Conservation (phyloP, 345 rosid species). For the Eucalyptus marginata region DNA sequence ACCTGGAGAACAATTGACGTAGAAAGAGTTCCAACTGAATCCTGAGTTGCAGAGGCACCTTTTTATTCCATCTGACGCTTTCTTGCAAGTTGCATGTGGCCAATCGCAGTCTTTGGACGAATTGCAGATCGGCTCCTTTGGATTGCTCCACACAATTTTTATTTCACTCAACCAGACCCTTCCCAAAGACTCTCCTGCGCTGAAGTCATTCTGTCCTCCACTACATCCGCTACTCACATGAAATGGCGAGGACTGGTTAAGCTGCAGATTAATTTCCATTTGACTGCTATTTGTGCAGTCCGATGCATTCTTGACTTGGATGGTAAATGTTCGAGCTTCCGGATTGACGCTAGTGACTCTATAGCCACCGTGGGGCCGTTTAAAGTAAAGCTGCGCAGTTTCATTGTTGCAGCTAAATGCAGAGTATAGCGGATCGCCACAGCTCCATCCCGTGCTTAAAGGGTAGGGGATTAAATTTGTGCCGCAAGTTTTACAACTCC, state of each 20-base stretch:
- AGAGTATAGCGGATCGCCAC: conserved; percentile 11
- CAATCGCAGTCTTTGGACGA: too few relatives aligned
- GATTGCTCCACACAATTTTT: neutral
- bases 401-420: neutral
- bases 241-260: neutral
- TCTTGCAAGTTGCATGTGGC: too few relatives aligned
- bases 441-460: neutral
- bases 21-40: too few relatives aligned
- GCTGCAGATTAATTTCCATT: neutral
- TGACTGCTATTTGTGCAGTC: too few relatives aligned
- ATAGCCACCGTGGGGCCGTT: neutral
- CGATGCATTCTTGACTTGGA: neutral
- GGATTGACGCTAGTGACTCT: neutral
- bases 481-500: conserved; percentile 7
- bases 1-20: too few relatives aligned
- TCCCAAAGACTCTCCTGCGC: too few relatives aligned
- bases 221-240: neutral
- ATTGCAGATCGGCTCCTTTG: neutral
- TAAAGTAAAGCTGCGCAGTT: neutral
- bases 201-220: neutral
- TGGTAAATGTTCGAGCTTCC: neutral
- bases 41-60: too few relatives aligned
- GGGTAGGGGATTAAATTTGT: conserved; percentile 13
- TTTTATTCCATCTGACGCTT: too few relatives aligned
- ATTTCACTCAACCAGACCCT: neutral